These are phyloP conservation scores for Vishniacozyma victoriae DNA, from an alignment of 768 basidiomycete species.

Conservation along the genomic window DNA sequence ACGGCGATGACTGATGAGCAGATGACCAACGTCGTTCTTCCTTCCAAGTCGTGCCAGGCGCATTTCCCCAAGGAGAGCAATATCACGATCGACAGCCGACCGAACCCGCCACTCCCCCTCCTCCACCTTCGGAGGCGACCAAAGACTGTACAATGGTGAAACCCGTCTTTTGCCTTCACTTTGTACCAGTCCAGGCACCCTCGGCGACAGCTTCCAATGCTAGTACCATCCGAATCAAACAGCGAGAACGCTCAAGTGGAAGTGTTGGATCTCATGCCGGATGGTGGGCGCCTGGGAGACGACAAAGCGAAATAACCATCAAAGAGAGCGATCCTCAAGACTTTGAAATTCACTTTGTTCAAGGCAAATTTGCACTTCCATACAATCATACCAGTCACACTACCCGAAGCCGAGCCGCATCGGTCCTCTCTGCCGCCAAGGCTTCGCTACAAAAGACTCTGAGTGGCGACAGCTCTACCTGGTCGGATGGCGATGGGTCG, in stretches of 20 bases:
- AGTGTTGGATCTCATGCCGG: constrained; percentile 8
- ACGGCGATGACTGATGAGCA: neutral
- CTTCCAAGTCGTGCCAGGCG: constrained; percentile 20
- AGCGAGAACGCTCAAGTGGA: constrained; percentile 15
- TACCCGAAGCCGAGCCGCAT: too few species aligned
- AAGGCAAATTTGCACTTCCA: constrained; percentile 21
- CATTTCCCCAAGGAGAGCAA: constrained; percentile 27
- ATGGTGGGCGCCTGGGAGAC: constrained; percentile 10
- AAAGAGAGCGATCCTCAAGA: neutral
- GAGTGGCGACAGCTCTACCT: constrained; percentile 7
- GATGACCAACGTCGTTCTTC: constrained; percentile 9
- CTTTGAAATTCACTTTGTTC: constrained; percentile 18
- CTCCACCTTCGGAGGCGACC: neutral
- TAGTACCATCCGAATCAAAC: constrained; percentile 15
- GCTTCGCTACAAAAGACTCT: neutral
- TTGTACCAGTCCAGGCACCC: neutral
- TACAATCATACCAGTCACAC: neutral
- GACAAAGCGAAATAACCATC: constrained; percentile 26
- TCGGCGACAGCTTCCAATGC: constrained; percentile 3
- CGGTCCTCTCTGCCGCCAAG: neutral
- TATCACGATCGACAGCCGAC: constrained; percentile 1
- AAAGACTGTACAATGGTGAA: constrained; percentile 10
- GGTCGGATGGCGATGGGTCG: constrained; percentile 16
- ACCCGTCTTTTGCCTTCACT: constrained; percentile 22
- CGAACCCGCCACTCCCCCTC: neutral